Evolutionary conservation across 2,329 filamentous ascomycete genomes (phyloP), one percentile per base, ranked within the genome.

Genomic region (Beauveria australis): DNA sequence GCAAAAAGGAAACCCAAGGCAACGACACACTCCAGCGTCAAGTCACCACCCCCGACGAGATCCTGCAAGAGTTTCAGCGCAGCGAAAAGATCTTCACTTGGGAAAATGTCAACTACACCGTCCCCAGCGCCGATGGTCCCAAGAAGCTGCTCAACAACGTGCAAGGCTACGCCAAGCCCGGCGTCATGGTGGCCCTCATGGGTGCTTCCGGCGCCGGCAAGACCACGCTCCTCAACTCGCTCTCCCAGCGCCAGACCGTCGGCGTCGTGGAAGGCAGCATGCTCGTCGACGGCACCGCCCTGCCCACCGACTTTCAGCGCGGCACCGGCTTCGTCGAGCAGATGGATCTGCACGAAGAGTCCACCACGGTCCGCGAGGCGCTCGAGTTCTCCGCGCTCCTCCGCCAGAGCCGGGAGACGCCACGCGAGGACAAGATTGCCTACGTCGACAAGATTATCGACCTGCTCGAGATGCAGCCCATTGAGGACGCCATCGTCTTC

Each of bases 161-260:
- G 62, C 87, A 80, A 61, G 91, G 91, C 1, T 93, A 89, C 66
- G 89, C 86, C 1, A 92, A 91, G 68, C 91, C 91, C 1, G 90
- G 91, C 19, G 74, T 88, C 19, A 86, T 95, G 82, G 85, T 91
- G 48, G 91, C 91, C 0, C 76, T 95, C 1, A 90, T 94, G 79
- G 91, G 91, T 59, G 89, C 88, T 1, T 90, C 85, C 4, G 89
- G 89, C 48, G 91, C 91, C 9, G 91, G 91, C 14, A 95, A 95
- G 74, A 92, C 89, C 0, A 94, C 91, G 0, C 76, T 95, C 0
- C 78, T 95, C 19, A 92, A 94, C 71, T 91, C 88, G 0, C 70
- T 84, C 0, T 86, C 89, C 0, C 89, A 92, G 68, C 83, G 90
- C 3, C 87, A 91, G 70, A 85, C 77, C 18, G 79, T 90, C 78